Evolutionary conservation across 768 basidiomycete genomes (phyloP).

Genomic region (Termitomyces bulborhizus): DNA sequence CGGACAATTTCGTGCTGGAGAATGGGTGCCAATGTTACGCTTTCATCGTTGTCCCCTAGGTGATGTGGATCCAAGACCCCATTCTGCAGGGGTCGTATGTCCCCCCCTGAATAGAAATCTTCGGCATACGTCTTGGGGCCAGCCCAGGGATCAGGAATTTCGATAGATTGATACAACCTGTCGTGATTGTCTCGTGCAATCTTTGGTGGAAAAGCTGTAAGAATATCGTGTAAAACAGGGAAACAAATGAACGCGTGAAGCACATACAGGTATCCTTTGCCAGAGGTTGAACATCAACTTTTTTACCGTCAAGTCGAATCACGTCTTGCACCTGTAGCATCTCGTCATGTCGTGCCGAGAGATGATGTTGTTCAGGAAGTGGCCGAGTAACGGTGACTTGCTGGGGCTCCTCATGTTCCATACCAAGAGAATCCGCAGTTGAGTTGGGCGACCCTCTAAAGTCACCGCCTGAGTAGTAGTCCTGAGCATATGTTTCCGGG

Average conservation of each 20-base stretch:
- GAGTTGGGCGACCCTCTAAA: neutral
- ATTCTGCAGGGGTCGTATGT: constrained; percentile 8
- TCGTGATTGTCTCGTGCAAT: constrained; percentile 1
- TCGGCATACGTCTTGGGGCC: constrained; percentile 25
- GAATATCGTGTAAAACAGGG: neutral
- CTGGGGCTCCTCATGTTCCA: neutral
- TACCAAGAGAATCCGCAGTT: constrained; percentile 6
- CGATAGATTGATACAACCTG: constrained; percentile 15
- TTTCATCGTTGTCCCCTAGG: constrained; percentile 7
- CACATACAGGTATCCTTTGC: constrained; percentile 26
- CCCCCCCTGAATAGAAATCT: constrained; percentile 28
- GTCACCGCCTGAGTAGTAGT: constrained; percentile 28
- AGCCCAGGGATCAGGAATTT: constrained; percentile 30
- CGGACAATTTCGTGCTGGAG: neutral
- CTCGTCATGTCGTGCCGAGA: neutral
- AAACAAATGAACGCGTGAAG: neutral
- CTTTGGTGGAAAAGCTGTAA: constrained; percentile 6
- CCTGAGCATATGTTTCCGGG: constrained; percentile 27
- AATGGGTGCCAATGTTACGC: constrained; percentile 2
- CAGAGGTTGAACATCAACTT: constrained; percentile 20
- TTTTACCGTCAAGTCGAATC: constrained; percentile 1
- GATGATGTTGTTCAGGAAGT: neutral
- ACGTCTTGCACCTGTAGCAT: neutral
- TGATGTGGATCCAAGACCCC: constrained; percentile 1
- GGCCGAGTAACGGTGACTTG: neutral